Conservation (phyloP, 2,329 filamentous ascomycete species). For the Biscogniauxia sp. region DNA sequence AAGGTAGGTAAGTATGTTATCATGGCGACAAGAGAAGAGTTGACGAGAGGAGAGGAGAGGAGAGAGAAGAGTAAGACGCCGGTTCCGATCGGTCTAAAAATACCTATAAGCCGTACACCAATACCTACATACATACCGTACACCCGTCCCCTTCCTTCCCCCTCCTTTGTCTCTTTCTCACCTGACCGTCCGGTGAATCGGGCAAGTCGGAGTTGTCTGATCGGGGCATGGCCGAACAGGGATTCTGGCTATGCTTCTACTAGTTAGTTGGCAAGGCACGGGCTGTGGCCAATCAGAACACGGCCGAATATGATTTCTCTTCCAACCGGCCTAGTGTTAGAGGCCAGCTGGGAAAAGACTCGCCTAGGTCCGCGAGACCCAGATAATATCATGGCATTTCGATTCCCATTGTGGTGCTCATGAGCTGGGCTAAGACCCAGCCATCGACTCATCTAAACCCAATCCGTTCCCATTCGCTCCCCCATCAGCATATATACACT, state of each 20-base stretch:
- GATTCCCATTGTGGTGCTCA: not conserved
- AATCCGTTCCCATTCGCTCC: not conserved
- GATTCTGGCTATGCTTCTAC: not conserved
- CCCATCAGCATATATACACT: not conserved
- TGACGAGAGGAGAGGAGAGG: no score
- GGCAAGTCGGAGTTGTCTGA: conserved; percentile 5
- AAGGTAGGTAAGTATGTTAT: no score
- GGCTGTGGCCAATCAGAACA: not conserved
- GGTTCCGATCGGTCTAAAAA: no score
- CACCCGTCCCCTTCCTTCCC: no score
- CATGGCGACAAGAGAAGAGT: no score
- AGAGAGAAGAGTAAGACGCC: no score
- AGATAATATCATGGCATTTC: not conserved
- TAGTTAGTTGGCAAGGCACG: not conserved
- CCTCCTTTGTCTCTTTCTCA: no score
- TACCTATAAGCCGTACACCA: no score
- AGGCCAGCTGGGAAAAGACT: not conserved
- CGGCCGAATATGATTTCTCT: not conserved
- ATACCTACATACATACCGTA: no score
- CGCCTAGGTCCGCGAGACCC: not conserved
- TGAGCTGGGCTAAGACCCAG: not conserved
- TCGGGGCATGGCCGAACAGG: conserved; percentile 16
- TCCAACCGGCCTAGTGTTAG: not conserved
- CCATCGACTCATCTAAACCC: not conserved
- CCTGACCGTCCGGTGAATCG: not conserved